Conservation (phyloP, 2,329 filamentous ascomycete species). For the Pyrenophora seminiperda region DNA sequence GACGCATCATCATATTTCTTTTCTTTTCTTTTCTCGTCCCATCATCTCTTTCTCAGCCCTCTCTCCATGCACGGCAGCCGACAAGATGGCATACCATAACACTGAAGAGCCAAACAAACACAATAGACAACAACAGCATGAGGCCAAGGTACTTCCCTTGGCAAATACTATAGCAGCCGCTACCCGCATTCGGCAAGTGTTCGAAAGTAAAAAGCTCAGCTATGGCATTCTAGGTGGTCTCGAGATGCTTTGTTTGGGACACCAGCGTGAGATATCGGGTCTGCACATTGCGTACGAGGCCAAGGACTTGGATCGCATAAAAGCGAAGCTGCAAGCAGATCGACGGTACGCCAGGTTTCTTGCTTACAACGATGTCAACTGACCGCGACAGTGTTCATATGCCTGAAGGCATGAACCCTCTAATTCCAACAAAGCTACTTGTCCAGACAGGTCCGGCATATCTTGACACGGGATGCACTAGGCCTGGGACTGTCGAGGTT, state of each 20-base stretch:
- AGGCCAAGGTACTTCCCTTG: slow-evolving; percentile 25
- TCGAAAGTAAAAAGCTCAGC: slow-evolving; percentile 41
- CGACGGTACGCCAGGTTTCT: slow-evolving; percentile 25
- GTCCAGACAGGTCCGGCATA: slow-evolving; percentile 40
- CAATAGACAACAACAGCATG: slow-evolving; percentile 27
- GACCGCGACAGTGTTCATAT: slow-evolving; percentile 30
- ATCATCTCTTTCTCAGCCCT: not conserved
- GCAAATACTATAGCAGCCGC: slow-evolving; percentile 39
- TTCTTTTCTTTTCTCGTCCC: slow-evolving; percentile 1
- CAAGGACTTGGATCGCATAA: slow-evolving; percentile 36
- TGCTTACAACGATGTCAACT: slow-evolving; percentile 5
- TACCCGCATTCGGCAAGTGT: slow-evolving; percentile 32
- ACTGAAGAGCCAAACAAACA: slow-evolving; percentile 31
- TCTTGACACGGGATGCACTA: slow-evolving; percentile 35
- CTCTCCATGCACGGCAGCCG: slow-evolving; percentile 21
- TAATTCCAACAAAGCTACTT: slow-evolving; percentile 39
- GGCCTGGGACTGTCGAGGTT: slow-evolving; percentile 38
- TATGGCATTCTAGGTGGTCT: slow-evolving; percentile 41
- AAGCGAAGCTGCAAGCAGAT: slow-evolving; percentile 35
- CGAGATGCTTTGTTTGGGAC: slow-evolving; percentile 41
- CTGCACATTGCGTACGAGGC: slow-evolving; percentile 44
- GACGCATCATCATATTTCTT: not conserved
- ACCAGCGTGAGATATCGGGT: slow-evolving; percentile 37
- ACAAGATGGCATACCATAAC: slow-evolving; percentile 30
- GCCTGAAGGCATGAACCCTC: slow-evolving; percentile 37